Base-by-base conservation (phyloP, 2,329 filamentous ascomycete genomes). In the Trichophyton schoenleinii region DNA sequence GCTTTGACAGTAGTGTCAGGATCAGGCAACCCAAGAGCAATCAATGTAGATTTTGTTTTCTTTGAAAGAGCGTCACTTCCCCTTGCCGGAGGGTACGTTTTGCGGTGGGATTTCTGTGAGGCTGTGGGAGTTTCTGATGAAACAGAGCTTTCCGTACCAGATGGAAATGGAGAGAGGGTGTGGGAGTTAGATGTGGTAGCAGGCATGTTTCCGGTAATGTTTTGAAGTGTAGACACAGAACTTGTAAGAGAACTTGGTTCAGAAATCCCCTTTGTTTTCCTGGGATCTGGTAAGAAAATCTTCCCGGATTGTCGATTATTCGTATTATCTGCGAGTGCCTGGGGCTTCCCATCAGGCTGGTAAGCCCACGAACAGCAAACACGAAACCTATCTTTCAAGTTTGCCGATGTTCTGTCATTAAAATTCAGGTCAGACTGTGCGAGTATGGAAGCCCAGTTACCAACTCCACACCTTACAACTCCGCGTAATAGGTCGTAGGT, bases 391-490 rank as follows among this genome's bases (percentile, higher is more conserved):
- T 87, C 84, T 71, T 86, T 87, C 57, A 87, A 69, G 66, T 86
- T 84, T 25, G 83, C 78, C 8, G 83, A 79, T n/a, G 79, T 84
- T 31, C 84, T 76, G 9, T 78, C 75, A 63, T 82, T 77, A 67
- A 87, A 86, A 2, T 72, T 73, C 62, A 82, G 80, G 38, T 83
- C 80, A 15, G 79, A 70, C 64, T 81, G 80, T 2, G 80, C 75
- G 28, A 85, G 69, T 18, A 87, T 86, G 64, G 79, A 80, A 61
- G 83, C 86, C 84, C 84, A 87, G 64, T 79, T 84, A 2, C 84
- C 84, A 63, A 85, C 81, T 1, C 83, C 84, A 66, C 82, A 84
- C 64, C 78, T 80, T 42, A 80, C 77, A 7, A 85, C 83, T 0
- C 84, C 84, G 61, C 78, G 74, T 11, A 86, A 72, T 28, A 87